Base-by-base conservation (phyloP, 2,329 filamentous ascomycete genomes). In the Xylaria sp. region DNA sequence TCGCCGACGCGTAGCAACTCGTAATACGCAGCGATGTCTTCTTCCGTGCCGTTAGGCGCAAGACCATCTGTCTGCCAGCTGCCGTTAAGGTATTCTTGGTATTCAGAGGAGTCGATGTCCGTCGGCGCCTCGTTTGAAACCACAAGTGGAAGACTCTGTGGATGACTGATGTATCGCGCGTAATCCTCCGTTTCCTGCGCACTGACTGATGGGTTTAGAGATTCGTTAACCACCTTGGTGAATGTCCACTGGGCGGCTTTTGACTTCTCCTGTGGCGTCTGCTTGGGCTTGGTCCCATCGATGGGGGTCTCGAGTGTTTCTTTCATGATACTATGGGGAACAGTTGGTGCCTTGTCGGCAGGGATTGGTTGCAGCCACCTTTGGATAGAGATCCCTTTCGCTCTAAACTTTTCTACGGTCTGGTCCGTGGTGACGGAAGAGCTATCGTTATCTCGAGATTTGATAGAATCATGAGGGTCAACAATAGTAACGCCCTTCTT, bases 171-270 rank as follows among this genome's bases (percentile, higher is more conserved):
- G 76, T 98, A 99, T 23, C 90, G 87, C 60, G 88, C 85, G 74
- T 99, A 99, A 74, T 98, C 95, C 47, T 90, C 88, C 23, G 88
- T 87, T 78, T 98, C 94, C 38, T 86, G 84, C 7, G 83, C 78
- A 7, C 86, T 90, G 37, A 99, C 91, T 0, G 87, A 88, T 1
- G 95, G 95, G 67, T 97, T 90, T 44, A 98, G 83, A 4, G 92
- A 95, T 73, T 93, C 90, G 54, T 89, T 84, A 44, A 97, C 90
- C 51, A 97, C 89, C 72, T 96, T 90, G 17, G 90, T 90, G 48
- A 97, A 90, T 0, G 92, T 96, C 89, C 91, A 93, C 74, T 97
- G 92, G 13, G 92, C 90, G 58, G 90, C 90, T 37, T 90, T 90
- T 27, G 88, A 86, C 77, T 96, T 96, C 70, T 96, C 90, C 3